Percentiles rank a stretch among this genome's conserved stretches.
Evolutionary conservation across 2,329 filamentous ascomycete genomes (phyloP).

Genomic region (Ceratocystiopsis minuta): DNA sequence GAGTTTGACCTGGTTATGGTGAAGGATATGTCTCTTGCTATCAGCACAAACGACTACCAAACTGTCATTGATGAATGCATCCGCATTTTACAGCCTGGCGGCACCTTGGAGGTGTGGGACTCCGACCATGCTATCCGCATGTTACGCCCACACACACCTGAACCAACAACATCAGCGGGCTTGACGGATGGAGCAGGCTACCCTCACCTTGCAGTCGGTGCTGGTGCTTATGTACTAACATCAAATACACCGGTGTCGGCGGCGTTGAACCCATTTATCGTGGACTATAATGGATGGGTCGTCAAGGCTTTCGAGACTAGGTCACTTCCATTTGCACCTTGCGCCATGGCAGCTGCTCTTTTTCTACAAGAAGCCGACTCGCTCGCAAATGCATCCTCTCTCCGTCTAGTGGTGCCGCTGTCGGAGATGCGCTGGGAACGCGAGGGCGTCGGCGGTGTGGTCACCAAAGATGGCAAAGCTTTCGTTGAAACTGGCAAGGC

Average conservation of each 20-base stretch:
- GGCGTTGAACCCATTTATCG: conserved; percentile 64
- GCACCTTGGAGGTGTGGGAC: conserved; percentile 77
- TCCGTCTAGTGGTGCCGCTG: conserved; percentile 71
- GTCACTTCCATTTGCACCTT: conserved; percentile 57
- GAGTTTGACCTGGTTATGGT: conserved; percentile 81
- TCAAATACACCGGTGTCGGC: conserved; percentile 66
- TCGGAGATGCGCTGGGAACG: conserved; percentile 77
- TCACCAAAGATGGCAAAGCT: conserved; percentile 40
- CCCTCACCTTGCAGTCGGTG: conserved; percentile 42
- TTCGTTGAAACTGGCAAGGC: conserved; percentile 32
- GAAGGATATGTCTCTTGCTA: conserved; percentile 58
- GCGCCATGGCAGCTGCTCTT: conserved; percentile 56
- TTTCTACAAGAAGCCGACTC: conserved; percentile 64
- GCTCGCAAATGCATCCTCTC: conserved; percentile 50
- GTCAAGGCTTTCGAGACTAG: conserved; percentile 55
- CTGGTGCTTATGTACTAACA: conserved; percentile 69
- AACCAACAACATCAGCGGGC: conserved; percentile 5
- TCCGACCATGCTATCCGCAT: conserved; percentile 71
- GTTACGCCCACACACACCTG: conserved; percentile 57
- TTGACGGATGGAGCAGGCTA: conserved; percentile 34
- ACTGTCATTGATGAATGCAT: conserved; percentile 50
- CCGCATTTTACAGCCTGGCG: conserved; percentile 59
- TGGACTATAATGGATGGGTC: conserved; percentile 73
- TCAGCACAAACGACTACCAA: conserved; percentile 41
- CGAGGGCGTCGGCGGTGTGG: conserved; percentile 47